phyloP scores from a whole-genome alignment of 495 filamentous ascomycete species.

The Trichocladium uniseriatum region DNA sequence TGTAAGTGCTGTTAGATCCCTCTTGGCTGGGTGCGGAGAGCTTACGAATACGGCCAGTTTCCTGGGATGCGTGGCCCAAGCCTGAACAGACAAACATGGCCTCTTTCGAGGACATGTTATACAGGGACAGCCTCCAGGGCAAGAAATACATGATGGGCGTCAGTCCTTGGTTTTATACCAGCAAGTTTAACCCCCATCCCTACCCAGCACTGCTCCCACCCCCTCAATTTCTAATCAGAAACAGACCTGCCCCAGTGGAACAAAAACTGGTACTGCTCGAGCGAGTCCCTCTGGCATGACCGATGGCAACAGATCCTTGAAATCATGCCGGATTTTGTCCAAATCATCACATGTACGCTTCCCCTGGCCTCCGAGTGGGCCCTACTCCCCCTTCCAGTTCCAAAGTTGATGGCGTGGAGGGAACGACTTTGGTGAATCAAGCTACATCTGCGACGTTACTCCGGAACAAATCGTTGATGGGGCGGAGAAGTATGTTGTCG shows the following conservation, averaged over 20 bases:
- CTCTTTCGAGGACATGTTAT: slow-evolving; percentile 44
- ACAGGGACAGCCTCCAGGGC: slow-evolving; percentile 37
- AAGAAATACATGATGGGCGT: slow-evolving; percentile 76
- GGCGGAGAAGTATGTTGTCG: slow-evolving; percentile 40
- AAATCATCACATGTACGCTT: slow-evolving; percentile 42
- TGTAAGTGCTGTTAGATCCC: too few species aligned
- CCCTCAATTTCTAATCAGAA: neutral
- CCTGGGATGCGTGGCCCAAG: slow-evolving; percentile 67
- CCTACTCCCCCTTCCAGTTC: neutral
- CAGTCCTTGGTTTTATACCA: slow-evolving; percentile 64
- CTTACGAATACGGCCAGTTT: slow-evolving; percentile 29
- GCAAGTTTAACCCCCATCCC: slow-evolving; percentile 17
- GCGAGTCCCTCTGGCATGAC: slow-evolving; percentile 63
- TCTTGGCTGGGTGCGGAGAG: too few species aligned
- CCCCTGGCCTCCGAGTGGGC: too few species aligned
- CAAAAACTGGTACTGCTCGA: slow-evolving; percentile 68
- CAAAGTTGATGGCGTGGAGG: slow-evolving; percentile 35
- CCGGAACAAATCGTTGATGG: slow-evolving; percentile 41
- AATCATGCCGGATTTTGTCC: slow-evolving; percentile 54
- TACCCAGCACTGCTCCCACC: neutral
- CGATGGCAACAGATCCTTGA: slow-evolving; percentile 62
- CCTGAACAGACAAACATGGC: slow-evolving; percentile 46
- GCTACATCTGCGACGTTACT: slow-evolving; percentile 58
- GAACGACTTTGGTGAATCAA: slow-evolving; percentile 72
- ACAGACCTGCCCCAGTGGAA: slow-evolving; percentile 55